Evolutionary conservation across 2,329 filamentous ascomycete species (phyloP), one percentile per base, ranked within the genome.

Genomic region (Cladosporium sp.): DNA sequence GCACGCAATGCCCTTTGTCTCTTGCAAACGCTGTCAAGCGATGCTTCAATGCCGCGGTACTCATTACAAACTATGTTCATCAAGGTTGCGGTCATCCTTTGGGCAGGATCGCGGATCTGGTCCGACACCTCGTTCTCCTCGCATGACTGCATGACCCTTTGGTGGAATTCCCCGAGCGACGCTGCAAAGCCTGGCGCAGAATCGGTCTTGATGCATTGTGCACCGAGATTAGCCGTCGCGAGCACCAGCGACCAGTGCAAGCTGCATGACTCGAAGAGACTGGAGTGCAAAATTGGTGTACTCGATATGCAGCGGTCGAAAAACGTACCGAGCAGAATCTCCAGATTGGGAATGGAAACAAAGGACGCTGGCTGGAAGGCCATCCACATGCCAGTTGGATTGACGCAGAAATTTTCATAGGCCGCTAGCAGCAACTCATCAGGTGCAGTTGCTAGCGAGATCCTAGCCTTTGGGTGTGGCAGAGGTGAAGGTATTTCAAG

Each of bases 121-220:
- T 23, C n/a, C 43, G 23, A 21, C 23, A 23, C 5, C 18, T 23
- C 5, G 11, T 21, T 23, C n/a, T n/a, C 43, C n/a, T 48, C n/a
- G n/a, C 21, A 48, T 5, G 43, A 8, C 8, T 18, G 5, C 16
- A 48, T 48, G n/a, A 48, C 16, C 18, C 43, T 21, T 28, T 60
- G 67, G 56, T 57, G 36, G 34, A 70, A 67, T 39, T 70, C 69
- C 30, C 67, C 65, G 32, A 70, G 59, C 5, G 67, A 69, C 46
- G 21, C 26, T 23, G 54, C 60, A 21, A 58, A 46, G 14, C 8
- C 11, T 14, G 43, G 21, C 23, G 43, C 46, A 5, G 11, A 23
- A 3, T 48, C 43, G 43, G 18, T 23, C n/a, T 48, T 21, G n/a
- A 48, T 48, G 23, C 23, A 48, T 4, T 48, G 43, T 21, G 43